These are phyloP conservation scores for Aquilaria yunnanensis DNA, from an alignment of 345 rosid genomes.

Conservation along the genomic window DNA sequence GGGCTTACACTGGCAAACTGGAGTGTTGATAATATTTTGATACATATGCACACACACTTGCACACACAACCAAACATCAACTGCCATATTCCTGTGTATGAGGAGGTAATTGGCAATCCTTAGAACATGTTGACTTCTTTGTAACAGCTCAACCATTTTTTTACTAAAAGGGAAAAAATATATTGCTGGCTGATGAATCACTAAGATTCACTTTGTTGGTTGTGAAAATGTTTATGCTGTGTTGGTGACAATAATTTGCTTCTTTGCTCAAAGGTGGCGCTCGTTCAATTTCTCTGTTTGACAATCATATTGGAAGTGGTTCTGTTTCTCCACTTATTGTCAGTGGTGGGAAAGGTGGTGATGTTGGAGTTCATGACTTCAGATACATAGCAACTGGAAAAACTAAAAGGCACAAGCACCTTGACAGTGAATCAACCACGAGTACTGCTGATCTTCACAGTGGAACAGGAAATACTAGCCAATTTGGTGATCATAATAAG, in stretches of 20 bases:
- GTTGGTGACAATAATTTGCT: constrained; percentile 5
- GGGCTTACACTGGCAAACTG: neutral
- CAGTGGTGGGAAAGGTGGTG: constrained; percentile 91
- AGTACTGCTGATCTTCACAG: constrained; percentile 23
- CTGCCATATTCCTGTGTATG: no score
- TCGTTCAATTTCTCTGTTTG: constrained; percentile 81
- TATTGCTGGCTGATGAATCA: no score
- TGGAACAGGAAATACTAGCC: constrained; percentile 27
- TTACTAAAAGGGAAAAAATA: no score
- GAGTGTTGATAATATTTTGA: neutral
- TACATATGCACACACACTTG: no score
- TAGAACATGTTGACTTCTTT: no score
- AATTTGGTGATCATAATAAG: constrained; percentile 45
- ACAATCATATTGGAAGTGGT: constrained; percentile 84
- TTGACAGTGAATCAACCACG: constrained; percentile 29
- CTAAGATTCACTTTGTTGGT: no score
- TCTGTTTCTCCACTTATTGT: constrained; percentile 86
- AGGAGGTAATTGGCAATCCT: no score
- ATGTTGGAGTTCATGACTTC: constrained; percentile 88
- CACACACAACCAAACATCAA: no score
- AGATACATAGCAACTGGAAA: constrained; percentile 86
- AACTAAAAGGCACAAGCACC: constrained; percentile 55
- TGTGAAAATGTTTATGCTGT: constrained; percentile 3
- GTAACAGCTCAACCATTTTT: no score
- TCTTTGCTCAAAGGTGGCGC: constrained; percentile 64